These are phyloP conservation scores for Auxenochlorella pyrenoidosa DNA, from an alignment of 139 green algal species.

Conservation along the genomic window DNA sequence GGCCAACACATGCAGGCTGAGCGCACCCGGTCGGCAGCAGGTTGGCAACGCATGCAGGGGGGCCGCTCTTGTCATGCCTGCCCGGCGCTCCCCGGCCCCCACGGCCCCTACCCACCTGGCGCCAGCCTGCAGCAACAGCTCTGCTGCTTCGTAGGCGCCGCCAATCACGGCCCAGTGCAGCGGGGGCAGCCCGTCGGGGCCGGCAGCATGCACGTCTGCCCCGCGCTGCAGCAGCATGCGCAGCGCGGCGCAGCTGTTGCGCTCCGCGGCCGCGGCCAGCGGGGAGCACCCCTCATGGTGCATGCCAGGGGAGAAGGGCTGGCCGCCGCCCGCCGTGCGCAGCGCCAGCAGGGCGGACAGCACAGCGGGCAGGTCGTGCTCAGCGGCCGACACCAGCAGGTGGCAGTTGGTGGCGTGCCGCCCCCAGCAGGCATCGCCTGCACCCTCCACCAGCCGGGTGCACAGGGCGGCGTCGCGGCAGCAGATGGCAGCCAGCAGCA, in stretches of 20 bases:
- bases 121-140: neutral
- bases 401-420: neutral
- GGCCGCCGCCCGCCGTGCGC: neutral
- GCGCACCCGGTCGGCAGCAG: no score
- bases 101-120: neutral
- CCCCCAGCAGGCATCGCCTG: neutral
- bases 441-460: neutral
- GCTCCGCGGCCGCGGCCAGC: neutral
- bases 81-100: no score
- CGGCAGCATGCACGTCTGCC: neutral
- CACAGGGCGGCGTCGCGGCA: neutral
- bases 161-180: constrained; percentile 18
- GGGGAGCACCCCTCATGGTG: neutral
- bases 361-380: constrained; percentile 2
- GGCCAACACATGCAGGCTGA: no score
- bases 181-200: neutral
- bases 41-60: no score
- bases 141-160: neutral
- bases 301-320: neutral
- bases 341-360: neutral
- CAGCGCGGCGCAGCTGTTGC: constrained; percentile 1
- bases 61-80: no score
- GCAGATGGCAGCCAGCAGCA: constrained; percentile 7
- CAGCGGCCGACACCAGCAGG: neutral
- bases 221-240: neutral